Evolutionary conservation across 192 early-diverging fungal genomes (phyloP).

Genomic region (Linnemannia schmuckeri): DNA sequence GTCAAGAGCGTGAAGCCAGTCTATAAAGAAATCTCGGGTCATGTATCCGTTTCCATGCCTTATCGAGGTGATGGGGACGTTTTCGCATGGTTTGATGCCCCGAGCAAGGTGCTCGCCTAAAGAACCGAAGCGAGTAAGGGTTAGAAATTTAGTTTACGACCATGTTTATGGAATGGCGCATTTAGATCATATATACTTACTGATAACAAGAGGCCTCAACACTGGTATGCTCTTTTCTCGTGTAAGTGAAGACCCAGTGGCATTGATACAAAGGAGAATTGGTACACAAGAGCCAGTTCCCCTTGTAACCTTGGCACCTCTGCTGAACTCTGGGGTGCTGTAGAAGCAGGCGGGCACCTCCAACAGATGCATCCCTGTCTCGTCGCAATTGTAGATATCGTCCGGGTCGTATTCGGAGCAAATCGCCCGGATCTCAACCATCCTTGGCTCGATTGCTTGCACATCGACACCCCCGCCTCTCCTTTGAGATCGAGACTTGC

Average conservation of each 20-base stretch:
- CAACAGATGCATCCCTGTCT: too few relatives aligned
- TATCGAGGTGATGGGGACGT: too few relatives aligned
- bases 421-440: background rate
- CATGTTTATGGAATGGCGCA: background rate
- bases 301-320: background rate
- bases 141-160: too few relatives aligned
- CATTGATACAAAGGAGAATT: slow-evolving; percentile 4
- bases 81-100: too few relatives aligned
- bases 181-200: too few relatives aligned
- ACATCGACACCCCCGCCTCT: background rate
- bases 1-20: too few relatives aligned
- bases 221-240: background rate
- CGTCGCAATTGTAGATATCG: too few relatives aligned
- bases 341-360: background rate
- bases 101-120: too few relatives aligned
- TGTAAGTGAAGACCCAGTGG: background rate
- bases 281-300: background rate
- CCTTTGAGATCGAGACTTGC: slow-evolving; percentile 1
- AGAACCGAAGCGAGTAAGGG: too few relatives aligned
- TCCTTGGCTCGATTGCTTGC: background rate
- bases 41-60: too few relatives aligned
- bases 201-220: background rate
- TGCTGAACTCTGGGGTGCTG: background rate
- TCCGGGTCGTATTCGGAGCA: background rate
- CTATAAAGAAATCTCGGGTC: too few relatives aligned